Percentiles rank a stretch among this genome's conserved stretches.
Evolutionary conservation across 352 stramenopile species (phyloP).

Genomic region (Phytophthora fragariaefolia): DNA sequence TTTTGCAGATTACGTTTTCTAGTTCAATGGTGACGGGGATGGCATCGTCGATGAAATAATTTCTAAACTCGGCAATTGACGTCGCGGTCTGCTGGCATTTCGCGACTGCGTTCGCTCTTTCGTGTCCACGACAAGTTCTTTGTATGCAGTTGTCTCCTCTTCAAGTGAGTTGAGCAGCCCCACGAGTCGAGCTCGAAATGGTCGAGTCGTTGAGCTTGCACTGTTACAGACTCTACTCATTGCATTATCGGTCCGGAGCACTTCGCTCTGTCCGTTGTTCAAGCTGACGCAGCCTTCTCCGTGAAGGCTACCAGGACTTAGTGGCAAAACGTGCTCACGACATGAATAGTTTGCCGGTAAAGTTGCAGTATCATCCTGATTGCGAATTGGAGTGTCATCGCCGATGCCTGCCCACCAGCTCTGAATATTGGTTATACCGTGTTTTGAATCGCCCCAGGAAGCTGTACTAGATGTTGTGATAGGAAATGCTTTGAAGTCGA

Average conservation of each 20-base stretch:
- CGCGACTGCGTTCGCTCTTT: slow-evolving; percentile 27
- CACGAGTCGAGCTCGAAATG: slow-evolving; percentile 66
- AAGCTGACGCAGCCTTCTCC: not conserved
- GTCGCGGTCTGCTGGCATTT: slow-evolving; percentile 12
- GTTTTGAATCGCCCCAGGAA: slow-evolving; percentile 13
- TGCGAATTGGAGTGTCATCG: slow-evolving; percentile 6
- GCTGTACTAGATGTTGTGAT: not conserved
- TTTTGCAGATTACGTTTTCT: slow-evolving; percentile 5
- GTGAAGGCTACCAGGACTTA: not conserved
- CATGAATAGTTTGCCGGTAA: slow-evolving; percentile 1
- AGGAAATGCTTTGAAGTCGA: slow-evolving; percentile 34
- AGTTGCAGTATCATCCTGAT: slow-evolving; percentile 21
- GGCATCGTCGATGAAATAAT: not conserved
- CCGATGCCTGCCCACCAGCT: slow-evolving; percentile 59
- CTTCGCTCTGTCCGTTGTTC: not conserved
- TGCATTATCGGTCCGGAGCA: slow-evolving; percentile 8
- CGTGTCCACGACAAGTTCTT: slow-evolving; percentile 32
- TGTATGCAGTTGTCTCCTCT: slow-evolving; percentile 65
- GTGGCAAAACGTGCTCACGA: not conserved
- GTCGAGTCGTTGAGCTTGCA: slow-evolving; percentile 32
- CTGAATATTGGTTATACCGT: slow-evolving; percentile 47
- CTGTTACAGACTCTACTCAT: slow-evolving; percentile 24
- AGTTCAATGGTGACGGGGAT: slow-evolving; percentile 10
- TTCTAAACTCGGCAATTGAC: slow-evolving; percentile 29
- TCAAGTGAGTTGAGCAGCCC: slow-evolving; percentile 72